Percentiles rank a stretch among this genome's conserved stretches.
These are phyloP conservation scores for Macroventuria anomochaeta DNA, from an alignment of 2,329 filamentous ascomycete species.

Conservation along the genomic window DNA sequence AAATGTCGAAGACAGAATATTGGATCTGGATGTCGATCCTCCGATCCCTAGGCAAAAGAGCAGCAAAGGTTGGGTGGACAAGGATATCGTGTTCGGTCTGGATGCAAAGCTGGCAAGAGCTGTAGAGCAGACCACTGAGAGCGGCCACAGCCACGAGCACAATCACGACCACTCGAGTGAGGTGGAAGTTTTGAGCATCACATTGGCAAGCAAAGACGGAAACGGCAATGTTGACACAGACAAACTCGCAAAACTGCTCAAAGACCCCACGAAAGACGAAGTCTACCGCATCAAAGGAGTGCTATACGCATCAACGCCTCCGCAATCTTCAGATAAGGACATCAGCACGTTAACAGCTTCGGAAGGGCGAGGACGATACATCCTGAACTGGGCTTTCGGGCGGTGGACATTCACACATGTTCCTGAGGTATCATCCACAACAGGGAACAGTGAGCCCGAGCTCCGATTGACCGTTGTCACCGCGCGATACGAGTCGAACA, in stretches of 20 bases:
- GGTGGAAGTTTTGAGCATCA: conserved; percentile 89
- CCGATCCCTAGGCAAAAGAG: conserved; percentile 82
- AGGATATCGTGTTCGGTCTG: conserved; percentile 82
- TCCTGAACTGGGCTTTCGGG: conserved; percentile 98
- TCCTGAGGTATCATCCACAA: conserved; percentile 28
- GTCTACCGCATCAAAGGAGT: conserved; percentile 92
- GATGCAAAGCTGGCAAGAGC: conserved; percentile 76
- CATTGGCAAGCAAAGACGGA: conserved; percentile 59
- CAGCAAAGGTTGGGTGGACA: conserved; percentile 77
- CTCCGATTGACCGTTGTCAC: conserved; percentile 79
- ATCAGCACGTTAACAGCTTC: conserved; percentile 36
- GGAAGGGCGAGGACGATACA: conserved; percentile 66
- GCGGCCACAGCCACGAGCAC: conserved; percentile 59
- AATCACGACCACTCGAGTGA: conserved; percentile 77
- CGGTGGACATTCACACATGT: conserved; percentile 87
- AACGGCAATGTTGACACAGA: conserved; percentile 68
- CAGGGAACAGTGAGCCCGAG: conserved; percentile 57
- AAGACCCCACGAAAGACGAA: conserved; percentile 84
- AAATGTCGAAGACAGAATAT: conserved; percentile 76
- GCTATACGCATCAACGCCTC: conserved; percentile 55
- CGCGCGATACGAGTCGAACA: conserved; percentile 73
- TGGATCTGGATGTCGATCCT: conserved; percentile 79
- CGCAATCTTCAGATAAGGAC: conserved; percentile 53
- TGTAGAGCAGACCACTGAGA: conserved; percentile 52
- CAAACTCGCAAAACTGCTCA: conserved; percentile 62